Conservation (phyloP, 2,329 filamentous ascomycete genomes). For the Xylogone sp. region DNA sequence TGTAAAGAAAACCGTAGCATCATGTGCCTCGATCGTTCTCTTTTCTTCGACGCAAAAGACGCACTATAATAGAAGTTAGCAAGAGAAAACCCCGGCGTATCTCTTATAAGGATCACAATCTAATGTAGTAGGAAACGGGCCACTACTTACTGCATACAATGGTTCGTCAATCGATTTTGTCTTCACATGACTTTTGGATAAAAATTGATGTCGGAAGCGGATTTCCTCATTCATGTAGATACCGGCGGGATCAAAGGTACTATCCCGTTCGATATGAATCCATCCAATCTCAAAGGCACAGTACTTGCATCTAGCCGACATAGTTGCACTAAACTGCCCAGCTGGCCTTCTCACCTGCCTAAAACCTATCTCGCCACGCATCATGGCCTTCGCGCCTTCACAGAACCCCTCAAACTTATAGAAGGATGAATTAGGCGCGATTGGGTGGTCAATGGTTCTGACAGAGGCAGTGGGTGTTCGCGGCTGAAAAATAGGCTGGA, state of each 20-base stretch:
- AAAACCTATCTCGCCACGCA: constrained; percentile 23
- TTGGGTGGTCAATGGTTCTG: constrained; percentile 21
- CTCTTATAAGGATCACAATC: not conserved
- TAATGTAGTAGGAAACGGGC: not conserved
- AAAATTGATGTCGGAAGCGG: constrained; percentile 25
- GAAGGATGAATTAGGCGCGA: constrained; percentile 25
- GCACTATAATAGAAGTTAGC: constrained; percentile 14
- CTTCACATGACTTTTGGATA: constrained; percentile 26
- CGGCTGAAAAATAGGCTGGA: not conserved
- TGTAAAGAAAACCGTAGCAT: constrained; percentile 29
- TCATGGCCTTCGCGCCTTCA: constrained; percentile 22
- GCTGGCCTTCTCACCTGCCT: constrained; percentile 25
- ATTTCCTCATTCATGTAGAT: constrained; percentile 26
- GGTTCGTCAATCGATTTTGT: constrained; percentile 22
- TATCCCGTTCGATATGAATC: constrained; percentile 26
- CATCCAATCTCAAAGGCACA: constrained; percentile 27
- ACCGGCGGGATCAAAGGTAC: constrained; percentile 10
- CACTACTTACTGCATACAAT: constrained; percentile 23
- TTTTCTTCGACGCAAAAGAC: constrained; percentile 27
- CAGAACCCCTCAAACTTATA: constrained; percentile 28
- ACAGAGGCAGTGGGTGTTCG: constrained; percentile 17
- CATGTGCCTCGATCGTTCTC: constrained; percentile 27
- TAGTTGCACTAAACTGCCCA: constrained; percentile 23
- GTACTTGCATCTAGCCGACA: constrained; percentile 24
- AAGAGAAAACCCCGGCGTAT: not conserved